These are phyloP conservation scores for Cryptococcus neoformans DNA, from an alignment of 1,284 basidiomycete genomes.

Conservation along the genomic window DNA sequence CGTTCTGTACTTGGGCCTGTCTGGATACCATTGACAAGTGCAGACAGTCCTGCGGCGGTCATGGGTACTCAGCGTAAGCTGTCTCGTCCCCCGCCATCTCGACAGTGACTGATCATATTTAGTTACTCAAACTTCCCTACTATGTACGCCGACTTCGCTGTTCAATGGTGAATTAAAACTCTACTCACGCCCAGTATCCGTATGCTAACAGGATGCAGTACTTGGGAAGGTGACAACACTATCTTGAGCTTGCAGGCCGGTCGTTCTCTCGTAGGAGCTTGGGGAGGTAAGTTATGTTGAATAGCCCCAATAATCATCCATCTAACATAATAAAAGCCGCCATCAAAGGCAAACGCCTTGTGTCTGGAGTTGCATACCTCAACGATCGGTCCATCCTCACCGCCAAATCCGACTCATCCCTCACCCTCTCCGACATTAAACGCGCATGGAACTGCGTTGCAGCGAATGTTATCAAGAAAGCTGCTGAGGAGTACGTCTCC, in stretches of 20 bases:
- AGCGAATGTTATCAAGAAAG: slow-evolving; percentile 56
- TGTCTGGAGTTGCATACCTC: slow-evolving; percentile 54
- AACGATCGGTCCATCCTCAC: slow-evolving; percentile 47
- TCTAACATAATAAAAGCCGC: slow-evolving; percentile 32
- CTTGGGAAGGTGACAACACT: slow-evolving; percentile 59
- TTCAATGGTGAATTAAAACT: slow-evolving; percentile 43
- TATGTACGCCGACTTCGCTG: slow-evolving; percentile 57
- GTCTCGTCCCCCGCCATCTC: too few species aligned
- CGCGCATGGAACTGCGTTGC: slow-evolving; percentile 54
- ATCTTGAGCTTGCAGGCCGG: slow-evolving; percentile 57
- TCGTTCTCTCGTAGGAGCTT: slow-evolving; percentile 54
- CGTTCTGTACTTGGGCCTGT: slow-evolving; percentile 60
- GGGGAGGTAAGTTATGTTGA: slow-evolving; percentile 39
- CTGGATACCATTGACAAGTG: slow-evolving; percentile 58
- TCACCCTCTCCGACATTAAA: slow-evolving; percentile 53
- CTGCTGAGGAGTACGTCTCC: slow-evolving; percentile 51
- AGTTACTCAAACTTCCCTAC: slow-evolving; percentile 55
- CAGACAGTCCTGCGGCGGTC: slow-evolving; percentile 57
- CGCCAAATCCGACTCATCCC: slow-evolving; percentile 51
- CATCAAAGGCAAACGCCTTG: slow-evolving; percentile 51
- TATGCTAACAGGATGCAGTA: slow-evolving; percentile 12
- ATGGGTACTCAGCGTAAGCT: slow-evolving; percentile 54
- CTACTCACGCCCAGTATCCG: too few species aligned
- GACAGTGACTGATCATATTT: too few species aligned
- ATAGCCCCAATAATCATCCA: neutral